Evolutionary conservation across 805 yeast genomes (phyloP), one percentile per base, ranked within the genome.

Genomic region (Ogataea paradorogensis): DNA sequence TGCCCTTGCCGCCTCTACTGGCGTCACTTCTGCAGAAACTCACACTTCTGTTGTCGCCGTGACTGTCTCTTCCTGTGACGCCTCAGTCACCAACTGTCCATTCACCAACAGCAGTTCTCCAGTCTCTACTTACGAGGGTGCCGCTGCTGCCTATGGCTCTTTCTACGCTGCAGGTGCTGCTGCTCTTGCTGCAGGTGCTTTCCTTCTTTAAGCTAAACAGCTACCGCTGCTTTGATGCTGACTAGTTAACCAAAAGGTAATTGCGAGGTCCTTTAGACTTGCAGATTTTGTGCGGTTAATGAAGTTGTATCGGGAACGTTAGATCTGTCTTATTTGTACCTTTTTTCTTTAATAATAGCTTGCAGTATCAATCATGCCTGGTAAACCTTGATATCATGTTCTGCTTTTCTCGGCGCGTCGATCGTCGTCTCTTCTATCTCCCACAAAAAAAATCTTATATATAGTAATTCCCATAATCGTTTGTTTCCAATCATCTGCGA

Each of bases 51-150:
- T 70, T 49, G 52, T 47, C 15, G 56, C 66, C 42, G 65, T 61
- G 33, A 69, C 68, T 42, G 64, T 68, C 52, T 51, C 63, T 35
- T 67, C 63, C 35, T 59, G 63, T 52, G 63, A 55, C 38, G 58
- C 62, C 39, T 53, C 65, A 48, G 66, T 67, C 52, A 59, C 64
- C 28, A 56, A 50, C 51, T 58, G 61, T 37, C 61, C 61, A 40
- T 38, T 30, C 37, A 16, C 38, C 16, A 43, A 40, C 32, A 30
- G 35, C 30, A 36, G 30, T 22, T 40, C 61, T 44, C 46, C 62
- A 38, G 49, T 63, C 45, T 47, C 68, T 16, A 58, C 63, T 42
- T 62, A 52, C 55, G 58, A 56, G 44, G 67, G 57, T 55, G 67
- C 59, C 43, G 69, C 62, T 49, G 54, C 60, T 44, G 48, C 47